Percentiles rank a stretch among this genome's conserved stretches.
These are phyloP conservation scores for Stagonosporopsis cucurbitacearum DNA, from an alignment of 2,329 filamentous ascomycete species.

Conservation along the genomic window DNA sequence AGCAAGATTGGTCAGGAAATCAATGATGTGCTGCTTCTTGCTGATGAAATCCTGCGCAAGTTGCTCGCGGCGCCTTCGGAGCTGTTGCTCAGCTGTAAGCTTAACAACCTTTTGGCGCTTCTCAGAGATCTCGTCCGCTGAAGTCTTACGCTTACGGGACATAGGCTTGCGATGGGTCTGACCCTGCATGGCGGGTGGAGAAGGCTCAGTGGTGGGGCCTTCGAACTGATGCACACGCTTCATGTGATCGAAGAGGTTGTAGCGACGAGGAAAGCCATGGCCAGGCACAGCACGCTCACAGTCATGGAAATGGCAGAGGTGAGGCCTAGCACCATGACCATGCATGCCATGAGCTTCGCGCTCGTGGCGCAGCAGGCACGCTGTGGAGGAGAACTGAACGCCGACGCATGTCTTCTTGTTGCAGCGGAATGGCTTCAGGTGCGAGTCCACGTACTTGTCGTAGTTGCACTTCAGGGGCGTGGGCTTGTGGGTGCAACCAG, in stretches of 20 bases:
- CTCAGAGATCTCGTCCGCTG: conserved; percentile 39
- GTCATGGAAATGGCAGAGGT: conserved; percentile 84
- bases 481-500: conserved; percentile 84
- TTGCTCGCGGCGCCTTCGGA: conserved; percentile 40
- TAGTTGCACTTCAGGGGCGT: conserved; percentile 99
- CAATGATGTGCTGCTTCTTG: conserved; percentile 46
- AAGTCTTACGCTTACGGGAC: conserved; percentile 46
- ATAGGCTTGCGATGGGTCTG: conserved; percentile 36
- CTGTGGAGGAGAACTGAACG: conserved; percentile 91
- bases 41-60: conserved; percentile 41
- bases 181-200: conserved; percentile 34
- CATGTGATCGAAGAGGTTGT: conserved; percentile 98
- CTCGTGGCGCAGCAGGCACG: conserved; percentile 92
- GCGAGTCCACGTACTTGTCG: conserved; percentile 97
- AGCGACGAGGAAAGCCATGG: conserved; percentile 91
- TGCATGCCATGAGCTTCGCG: conserved; percentile 96
- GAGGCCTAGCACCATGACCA: conserved; percentile 90
- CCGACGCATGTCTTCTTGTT: conserved; percentile 83
- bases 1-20: conserved; percentile 39
- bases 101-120: conserved; percentile 45
- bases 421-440: conserved; percentile 95
- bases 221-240: conserved; percentile 80
- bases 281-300: conserved; percentile 83
- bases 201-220: conserved; percentile 42
- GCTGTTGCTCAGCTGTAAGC: conserved; percentile 43